Conservation (phyloP, 2,329 filamentous ascomycete species). For the Hymenoscyphus fraxineus region DNA sequence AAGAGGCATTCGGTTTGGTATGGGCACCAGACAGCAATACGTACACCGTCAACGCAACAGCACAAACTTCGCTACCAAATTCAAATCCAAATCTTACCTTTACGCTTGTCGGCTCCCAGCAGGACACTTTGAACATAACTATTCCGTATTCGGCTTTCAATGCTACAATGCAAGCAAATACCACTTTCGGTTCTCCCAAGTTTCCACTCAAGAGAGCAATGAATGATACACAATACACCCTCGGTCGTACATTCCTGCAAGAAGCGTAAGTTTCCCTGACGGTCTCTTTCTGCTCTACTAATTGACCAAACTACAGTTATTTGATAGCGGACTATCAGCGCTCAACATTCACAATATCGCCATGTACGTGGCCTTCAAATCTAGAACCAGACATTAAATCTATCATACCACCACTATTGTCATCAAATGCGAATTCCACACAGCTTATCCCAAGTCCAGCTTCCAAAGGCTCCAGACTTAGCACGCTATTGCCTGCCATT, state of each 20-base stretch:
- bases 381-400: conserved; percentile 16
- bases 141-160: conserved; percentile 39
- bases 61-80: conserved; percentile 26
- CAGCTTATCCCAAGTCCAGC: not conserved
- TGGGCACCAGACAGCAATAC: conserved; percentile 37
- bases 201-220: conserved; percentile 39
- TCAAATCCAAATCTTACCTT: not conserved
- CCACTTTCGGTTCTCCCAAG: conserved; percentile 26
- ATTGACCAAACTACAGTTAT: conserved; percentile 12
- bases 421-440: not conserved
- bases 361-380: conserved; percentile 24
- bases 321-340: conserved; percentile 40
- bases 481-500: not conserved
- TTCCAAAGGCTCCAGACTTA: not conserved
- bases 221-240: conserved; percentile 35
- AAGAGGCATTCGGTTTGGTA: conserved; percentile 35
- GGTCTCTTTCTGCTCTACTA: not conserved
- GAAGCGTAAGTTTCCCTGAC: conserved; percentile 30
- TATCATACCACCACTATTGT: conserved; percentile 18
- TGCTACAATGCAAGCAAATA: conserved; percentile 30
- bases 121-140: conserved; percentile 29
- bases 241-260: conserved; percentile 41
- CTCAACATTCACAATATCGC: conserved; percentile 38
- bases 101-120: not conserved
- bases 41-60: conserved; percentile 35